phyloP scores from a whole-genome alignment of 805 yeast genomes.

The Candida yuanshanica region DNA sequence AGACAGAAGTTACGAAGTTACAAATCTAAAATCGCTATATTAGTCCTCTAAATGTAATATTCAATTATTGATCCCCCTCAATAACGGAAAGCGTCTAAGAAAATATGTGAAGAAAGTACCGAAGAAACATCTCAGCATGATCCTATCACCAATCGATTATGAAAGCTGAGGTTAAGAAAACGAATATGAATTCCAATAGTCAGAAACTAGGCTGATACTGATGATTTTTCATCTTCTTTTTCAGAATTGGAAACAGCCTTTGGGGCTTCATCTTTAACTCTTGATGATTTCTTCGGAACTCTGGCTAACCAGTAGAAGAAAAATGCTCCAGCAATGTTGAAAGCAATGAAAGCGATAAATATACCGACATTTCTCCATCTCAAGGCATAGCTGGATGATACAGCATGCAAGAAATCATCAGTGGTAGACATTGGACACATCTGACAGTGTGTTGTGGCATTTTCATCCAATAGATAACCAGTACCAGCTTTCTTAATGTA shows the following conservation, averaged over 20 bases:
- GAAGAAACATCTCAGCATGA: too few species aligned
- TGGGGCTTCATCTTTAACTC: conserved; percentile 22
- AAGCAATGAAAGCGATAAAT: conserved; percentile 36
- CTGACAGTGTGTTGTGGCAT: conserved; percentile 42
- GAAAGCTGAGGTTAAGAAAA: too few species aligned
- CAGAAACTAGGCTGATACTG: background rate
- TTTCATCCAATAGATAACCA: conserved; percentile 9
- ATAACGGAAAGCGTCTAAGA: too few species aligned
- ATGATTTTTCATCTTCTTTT: background rate
- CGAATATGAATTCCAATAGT: background rate
- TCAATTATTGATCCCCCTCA: too few species aligned
- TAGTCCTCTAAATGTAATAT: too few species aligned
- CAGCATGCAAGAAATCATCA: conserved; percentile 48
- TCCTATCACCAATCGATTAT: too few species aligned
- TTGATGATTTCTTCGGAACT: conserved; percentile 57
- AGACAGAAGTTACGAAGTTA: too few species aligned
- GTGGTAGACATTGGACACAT: conserved; percentile 58
- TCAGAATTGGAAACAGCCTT: background rate
- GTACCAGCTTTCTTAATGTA: conserved; percentile 27
- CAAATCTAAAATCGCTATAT: too few species aligned
- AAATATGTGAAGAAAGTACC: too few species aligned
- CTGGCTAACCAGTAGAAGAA: conserved; percentile 52
- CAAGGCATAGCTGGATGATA: conserved; percentile 34
- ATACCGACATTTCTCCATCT: conserved; percentile 68
- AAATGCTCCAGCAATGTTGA: conserved; percentile 35